Base-by-base conservation (phyloP, 1,284 basidiomycete species). In the Gomphus bonarii region DNA sequence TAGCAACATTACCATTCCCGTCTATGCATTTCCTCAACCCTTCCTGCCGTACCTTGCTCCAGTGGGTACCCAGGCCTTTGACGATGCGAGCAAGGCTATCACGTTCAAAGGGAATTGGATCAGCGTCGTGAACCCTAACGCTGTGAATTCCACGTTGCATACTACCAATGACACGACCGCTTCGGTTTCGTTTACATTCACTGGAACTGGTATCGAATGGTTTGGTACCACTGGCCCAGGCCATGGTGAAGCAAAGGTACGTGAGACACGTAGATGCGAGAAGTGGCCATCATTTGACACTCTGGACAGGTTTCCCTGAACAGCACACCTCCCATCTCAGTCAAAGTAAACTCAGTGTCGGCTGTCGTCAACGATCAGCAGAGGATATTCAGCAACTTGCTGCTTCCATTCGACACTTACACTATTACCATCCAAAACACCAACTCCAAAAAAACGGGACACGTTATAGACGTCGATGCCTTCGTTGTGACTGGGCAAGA, bases 121-220 rank as follows among this genome's bases (percentile, higher is more conserved):
- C 1, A 18, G 25, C 4, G 6, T 36, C 3, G n/a, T 33, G 1
- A 28, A 50, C 33, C n/a, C 9, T 4, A 25, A 16, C 14, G 3
- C 49, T 12, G 49, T 50, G 2, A 50, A 50, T 14, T 36, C 30
- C n/a, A 50, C 49, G 22, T 16, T 50, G 6, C 49, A 50, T 22
- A 28, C 20, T 9, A 36, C 49, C n/a, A 50, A n/a, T 20, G 49
- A 50, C 14, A 10, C 49, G 3, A 3, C 31, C 3, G 80, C 85
- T 14, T 70, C 77, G 11, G 72, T 78, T 47, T 71, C 72, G 3
- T 78, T 87, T 67, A 72, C 73, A 1, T 88, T 89, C 68, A 72
- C 70, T 18, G 85, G 86, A 9, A 84, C 81, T 10, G 85, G 85
- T 1, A 75, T 90, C 62, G 86, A 89, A 68, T 85, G 82, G 80